Percentiles rank a stretch among this genome's conserved stretches.
phyloP scores from a whole-genome alignment of 371 early-diverging fungal species.

The Rhizopus microsporus region DNA sequence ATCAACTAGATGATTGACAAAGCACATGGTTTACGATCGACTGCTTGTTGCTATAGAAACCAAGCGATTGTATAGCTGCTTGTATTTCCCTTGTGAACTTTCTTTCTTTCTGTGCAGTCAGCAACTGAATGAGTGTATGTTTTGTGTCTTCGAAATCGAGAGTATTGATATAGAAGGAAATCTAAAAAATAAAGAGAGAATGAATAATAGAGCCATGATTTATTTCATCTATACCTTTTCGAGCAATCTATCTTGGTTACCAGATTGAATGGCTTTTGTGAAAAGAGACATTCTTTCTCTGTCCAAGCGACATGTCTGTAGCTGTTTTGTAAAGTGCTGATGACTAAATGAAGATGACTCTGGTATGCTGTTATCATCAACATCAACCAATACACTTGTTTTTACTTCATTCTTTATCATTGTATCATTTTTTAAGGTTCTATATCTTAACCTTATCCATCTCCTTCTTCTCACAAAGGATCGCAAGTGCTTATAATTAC shows the following conservation, averaged over 20 bases:
- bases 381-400: background rate
- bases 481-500: constrained; percentile 56
- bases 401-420: background rate
- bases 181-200: constrained; percentile 10
- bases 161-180: constrained; percentile 15
- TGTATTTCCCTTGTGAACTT: constrained; percentile 21
- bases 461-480: constrained; percentile 66
- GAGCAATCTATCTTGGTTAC: constrained; percentile 14
- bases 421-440: constrained; percentile 4
- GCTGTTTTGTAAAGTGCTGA: constrained; percentile 7
- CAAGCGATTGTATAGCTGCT: constrained; percentile 24
- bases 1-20: background rate
- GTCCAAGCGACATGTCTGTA: constrained; percentile 36
- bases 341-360: background rate
- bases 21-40: constrained; percentile 6
- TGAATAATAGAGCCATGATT: background rate
- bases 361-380: background rate
- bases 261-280: constrained; percentile 13
- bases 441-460: constrained; percentile 60
- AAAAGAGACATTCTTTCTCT: constrained; percentile 38
- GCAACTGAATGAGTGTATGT: constrained; percentile 11
- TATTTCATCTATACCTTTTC: constrained; percentile 8
- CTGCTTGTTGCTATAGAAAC: constrained; percentile 31
- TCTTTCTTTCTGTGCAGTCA: constrained; percentile 12
- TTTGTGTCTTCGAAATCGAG: constrained; percentile 38